These are phyloP conservation scores for Aspergillus candidus DNA, from an alignment of 2,329 filamentous ascomycete species.

Conservation along the genomic window DNA sequence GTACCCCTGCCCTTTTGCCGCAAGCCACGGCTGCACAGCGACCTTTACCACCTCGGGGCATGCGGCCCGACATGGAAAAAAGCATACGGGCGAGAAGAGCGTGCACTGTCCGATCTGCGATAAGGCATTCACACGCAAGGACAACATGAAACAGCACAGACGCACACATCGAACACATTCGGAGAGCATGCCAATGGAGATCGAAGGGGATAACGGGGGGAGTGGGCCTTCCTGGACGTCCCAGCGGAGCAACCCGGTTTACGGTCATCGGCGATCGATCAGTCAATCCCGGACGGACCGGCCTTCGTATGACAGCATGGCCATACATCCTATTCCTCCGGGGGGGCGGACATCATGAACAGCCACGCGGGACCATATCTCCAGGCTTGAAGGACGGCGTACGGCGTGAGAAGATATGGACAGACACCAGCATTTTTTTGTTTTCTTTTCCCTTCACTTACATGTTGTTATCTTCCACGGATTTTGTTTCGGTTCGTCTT, in stretches of 20 bases:
- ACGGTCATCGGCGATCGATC: slow-evolving; percentile 13
- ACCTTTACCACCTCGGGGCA: slow-evolving; percentile 63
- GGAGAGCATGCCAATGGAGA: slow-evolving; percentile 24
- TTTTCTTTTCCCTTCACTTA: neutral
- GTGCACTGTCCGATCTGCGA: slow-evolving; percentile 62
- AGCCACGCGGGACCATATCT: slow-evolving; percentile 8
- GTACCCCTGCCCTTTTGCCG: slow-evolving; percentile 59
- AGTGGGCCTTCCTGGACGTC: slow-evolving; percentile 9
- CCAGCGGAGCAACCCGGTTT: slow-evolving; percentile 7
- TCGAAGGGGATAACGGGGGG: slow-evolving; percentile 11
- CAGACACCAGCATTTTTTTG: neutral
- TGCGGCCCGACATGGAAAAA: slow-evolving; percentile 62
- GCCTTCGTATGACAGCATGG: slow-evolving; percentile 10
- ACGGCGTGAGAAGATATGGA: neutral
- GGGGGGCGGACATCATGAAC: slow-evolving; percentile 7
- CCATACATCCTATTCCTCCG: slow-evolving; percentile 5
- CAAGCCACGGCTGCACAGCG: slow-evolving; percentile 53
- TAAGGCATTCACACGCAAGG: slow-evolving; percentile 62
- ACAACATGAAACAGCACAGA: slow-evolving; percentile 66
- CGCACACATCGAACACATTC: slow-evolving; percentile 49
- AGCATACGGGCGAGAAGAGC: slow-evolving; percentile 63
- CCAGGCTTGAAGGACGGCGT: neutral
- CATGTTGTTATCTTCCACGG: neutral
- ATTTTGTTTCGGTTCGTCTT: neutral
- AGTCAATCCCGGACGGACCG: slow-evolving; percentile 12